These are phyloP conservation scores for Chimonanthus praecox DNA, from an alignment of 164 flowering plant genomes.

Conservation along the genomic window DNA sequence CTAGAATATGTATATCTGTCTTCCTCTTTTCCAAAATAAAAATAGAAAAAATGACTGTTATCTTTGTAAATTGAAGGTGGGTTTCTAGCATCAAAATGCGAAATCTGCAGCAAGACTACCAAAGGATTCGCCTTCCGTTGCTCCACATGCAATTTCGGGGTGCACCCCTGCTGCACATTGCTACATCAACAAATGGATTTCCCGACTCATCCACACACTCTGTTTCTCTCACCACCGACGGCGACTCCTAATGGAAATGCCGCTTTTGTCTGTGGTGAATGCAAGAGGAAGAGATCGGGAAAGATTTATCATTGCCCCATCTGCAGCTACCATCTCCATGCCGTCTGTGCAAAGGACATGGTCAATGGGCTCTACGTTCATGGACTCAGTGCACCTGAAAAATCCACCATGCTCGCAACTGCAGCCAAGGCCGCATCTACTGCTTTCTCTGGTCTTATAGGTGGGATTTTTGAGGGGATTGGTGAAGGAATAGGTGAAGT, in stretches of 20 bases:
- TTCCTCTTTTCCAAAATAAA: not conserved
- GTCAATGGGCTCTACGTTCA: conserved; percentile 54
- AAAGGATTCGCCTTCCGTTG: conserved; percentile 63
- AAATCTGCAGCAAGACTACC: conserved; percentile 47
- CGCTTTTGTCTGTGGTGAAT: conserved; percentile 36
- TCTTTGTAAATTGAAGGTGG: conserved; percentile 26
- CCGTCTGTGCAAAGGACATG: conserved; percentile 70
- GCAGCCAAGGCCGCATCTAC: conserved; percentile 62
- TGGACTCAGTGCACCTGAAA: conserved; percentile 32
- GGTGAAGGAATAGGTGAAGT: conserved; percentile 73
- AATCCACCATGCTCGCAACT: conserved; percentile 41
- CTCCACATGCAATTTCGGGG: conserved; percentile 55
- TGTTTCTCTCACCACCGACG: conserved; percentile 30
- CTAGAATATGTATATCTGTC: too few species aligned
- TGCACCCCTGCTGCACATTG: conserved; percentile 80
- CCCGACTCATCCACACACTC: conserved; percentile 44
- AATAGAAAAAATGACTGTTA: not conserved
- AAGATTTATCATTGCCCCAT: conserved; percentile 46
- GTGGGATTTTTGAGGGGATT: conserved; percentile 62
- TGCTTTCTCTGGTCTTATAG: conserved; percentile 52
- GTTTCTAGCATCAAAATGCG: conserved; percentile 47
- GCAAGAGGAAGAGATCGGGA: conserved; percentile 53
- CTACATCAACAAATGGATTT: conserved; percentile 35
- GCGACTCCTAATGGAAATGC: conserved; percentile 10
- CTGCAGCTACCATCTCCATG: conserved; percentile 69